Conservation (phyloP, 805 yeast species). For the Cephaloascus fragrans region DNA sequence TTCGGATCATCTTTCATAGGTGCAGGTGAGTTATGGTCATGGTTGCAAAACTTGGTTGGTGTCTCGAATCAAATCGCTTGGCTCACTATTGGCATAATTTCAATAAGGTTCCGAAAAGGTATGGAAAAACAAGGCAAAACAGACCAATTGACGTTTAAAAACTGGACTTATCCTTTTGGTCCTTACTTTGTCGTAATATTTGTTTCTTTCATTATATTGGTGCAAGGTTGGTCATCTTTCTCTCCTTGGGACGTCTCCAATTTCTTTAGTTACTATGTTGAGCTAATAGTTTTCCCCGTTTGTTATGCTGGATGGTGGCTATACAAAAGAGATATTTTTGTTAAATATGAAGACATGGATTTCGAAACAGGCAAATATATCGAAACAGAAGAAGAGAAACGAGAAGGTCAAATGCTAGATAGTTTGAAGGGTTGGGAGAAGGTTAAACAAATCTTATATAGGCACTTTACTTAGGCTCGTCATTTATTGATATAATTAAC, state of each 20-base stretch:
- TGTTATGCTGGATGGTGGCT: slow-evolving; percentile 32
- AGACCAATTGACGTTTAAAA: slow-evolving; percentile 27
- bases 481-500: too few species aligned
- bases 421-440: slow-evolving; percentile 33
- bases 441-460: slow-evolving; percentile 15
- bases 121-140: slow-evolving; percentile 31
- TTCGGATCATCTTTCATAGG: slow-evolving; percentile 51
- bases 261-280: slow-evolving; percentile 37
- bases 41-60: slow-evolving; percentile 44
- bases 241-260: slow-evolving; percentile 30
- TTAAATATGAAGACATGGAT: slow-evolving; percentile 38
- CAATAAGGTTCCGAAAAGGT: slow-evolving; percentile 39
- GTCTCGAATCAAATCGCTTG: slow-evolving; percentile 43
- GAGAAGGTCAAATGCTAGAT: slow-evolving; percentile 24
- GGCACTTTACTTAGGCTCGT: background rate
- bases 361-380: slow-evolving; percentile 41
- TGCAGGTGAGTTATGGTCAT: slow-evolving; percentile 42
- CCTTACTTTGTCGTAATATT: slow-evolving; percentile 35
- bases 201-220: slow-evolving; percentile 32
- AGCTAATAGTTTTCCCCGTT: slow-evolving; percentile 35
- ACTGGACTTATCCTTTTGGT: slow-evolving; percentile 45
- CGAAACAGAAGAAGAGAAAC: slow-evolving; percentile 38
- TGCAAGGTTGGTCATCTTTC: slow-evolving; percentile 45
- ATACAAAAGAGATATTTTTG: slow-evolving; percentile 29
- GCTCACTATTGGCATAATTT: slow-evolving; percentile 38